Conservation (phyloP, 2,329 filamentous ascomycete genomes). For the Arthrobotrys musiformis region DNA sequence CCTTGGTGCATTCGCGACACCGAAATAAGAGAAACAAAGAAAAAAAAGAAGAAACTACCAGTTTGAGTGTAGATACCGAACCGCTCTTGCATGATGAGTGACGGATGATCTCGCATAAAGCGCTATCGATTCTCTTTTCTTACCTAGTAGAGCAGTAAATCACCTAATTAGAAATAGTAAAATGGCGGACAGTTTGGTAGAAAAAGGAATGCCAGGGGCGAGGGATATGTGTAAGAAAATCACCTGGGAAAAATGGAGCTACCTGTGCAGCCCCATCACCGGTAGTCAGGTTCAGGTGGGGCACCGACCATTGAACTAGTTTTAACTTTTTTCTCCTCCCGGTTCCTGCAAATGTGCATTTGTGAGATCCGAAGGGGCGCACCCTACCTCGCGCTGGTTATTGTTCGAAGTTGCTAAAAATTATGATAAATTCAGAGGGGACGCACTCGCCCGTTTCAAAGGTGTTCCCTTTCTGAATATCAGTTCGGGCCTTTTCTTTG, state of each 20-base stretch:
- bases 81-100: conserved; percentile 53
- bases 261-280: conserved; percentile 45
- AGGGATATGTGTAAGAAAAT: conserved; percentile 40
- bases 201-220: conserved; percentile 43
- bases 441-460: conserved; percentile 46
- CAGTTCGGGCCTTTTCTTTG: conserved; percentile 1
- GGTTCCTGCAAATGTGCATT: conserved; percentile 44
- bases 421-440: conserved; percentile 55
- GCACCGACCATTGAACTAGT: conserved; percentile 22
- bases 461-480: conserved; percentile 28
- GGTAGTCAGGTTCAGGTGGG: conserved; percentile 35
- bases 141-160: conserved; percentile 3
- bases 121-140: conserved; percentile 28
- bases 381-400: conserved; percentile 14
- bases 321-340: conserved; percentile 53
- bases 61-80: conserved; percentile 34
- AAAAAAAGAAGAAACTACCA: background rate
- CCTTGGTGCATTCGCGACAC: conserved; percentile 19
- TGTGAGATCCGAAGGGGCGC: conserved; percentile 51
- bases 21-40: conserved; percentile 11
- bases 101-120: conserved; percentile 53
- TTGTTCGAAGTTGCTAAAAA: conserved; percentile 24
- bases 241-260: conserved; percentile 50
- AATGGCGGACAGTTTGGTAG: conserved; percentile 32
- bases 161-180: conserved; percentile 35